Evolutionary conservation across 306 rosid genomes (phyloP), one percentile per base, ranked within the genome.

Genomic region (Vicia villosa): DNA sequence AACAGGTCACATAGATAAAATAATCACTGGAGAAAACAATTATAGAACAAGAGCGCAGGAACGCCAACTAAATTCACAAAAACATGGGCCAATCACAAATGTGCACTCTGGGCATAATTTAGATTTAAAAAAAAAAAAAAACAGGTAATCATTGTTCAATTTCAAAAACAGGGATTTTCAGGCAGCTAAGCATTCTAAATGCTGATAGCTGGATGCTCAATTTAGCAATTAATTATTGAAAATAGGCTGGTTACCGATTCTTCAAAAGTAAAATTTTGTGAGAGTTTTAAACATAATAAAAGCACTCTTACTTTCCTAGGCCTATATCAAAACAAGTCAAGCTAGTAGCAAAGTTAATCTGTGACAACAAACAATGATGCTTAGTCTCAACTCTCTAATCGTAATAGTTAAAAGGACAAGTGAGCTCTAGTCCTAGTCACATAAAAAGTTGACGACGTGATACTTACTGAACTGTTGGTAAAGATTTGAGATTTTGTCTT

Each of bases 401-500:
- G 21, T n/a, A 38, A 5, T 40, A 58, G 55, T 36, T 47, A 8
- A 72, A 3, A 22, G 36, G 43, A 13, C 20, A 47, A 40, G 52
- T 14, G 51, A 22, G 63, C 55, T 17, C 32, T 28, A 76, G 46
- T 40, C n/a, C 42, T 22, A 15, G 9, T 57, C 22, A 22, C 52
- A 72, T 24, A 32, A 43, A 70, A 41, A 42, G 26, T 10, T 36
- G 75, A 26, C 3, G 36, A 9, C 58, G 47, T 15, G 28, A 24
- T 28, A 82, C 84, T 82, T 82, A 81, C 86, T 20, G 86, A 76
- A 50, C 89, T 85, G 54, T 85, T 85, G 46, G 82, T 81, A 66
- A 85, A 85, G 19, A 85, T 85, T 56, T 79, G 84, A 76, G 86
- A 85, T 66, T 85, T 85, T 3, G 81, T 79, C 80, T 82, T 85